Evolutionary conservation across 2,329 filamentous ascomycete genomes (phyloP).

Genomic region (Talaromyces amestolkiae): DNA sequence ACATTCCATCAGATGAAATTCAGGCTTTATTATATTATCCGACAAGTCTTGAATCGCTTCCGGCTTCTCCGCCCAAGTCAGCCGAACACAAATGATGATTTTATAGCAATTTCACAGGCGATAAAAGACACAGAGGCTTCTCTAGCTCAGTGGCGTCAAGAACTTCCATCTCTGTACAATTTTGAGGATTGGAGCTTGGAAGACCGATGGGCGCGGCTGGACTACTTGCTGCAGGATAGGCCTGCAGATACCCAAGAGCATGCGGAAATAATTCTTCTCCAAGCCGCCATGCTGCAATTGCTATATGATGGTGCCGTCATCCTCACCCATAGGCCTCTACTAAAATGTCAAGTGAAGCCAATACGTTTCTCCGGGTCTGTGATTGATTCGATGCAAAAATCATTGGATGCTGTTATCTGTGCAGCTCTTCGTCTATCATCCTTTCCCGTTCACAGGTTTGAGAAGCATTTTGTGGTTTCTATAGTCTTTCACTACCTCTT

Average conservation of each 20-base stretch:
- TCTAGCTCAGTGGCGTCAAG: not conserved
- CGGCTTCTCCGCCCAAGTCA: conserved; percentile 24
- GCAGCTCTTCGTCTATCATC: conserved; percentile 32
- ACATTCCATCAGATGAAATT: conserved; percentile 31
- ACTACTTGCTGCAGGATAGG: not conserved
- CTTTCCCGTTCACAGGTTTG: conserved; percentile 27
- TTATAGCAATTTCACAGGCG: conserved; percentile 16
- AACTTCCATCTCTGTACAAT: not conserved
- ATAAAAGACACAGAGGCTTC: not conserved
- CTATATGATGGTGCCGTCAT: not conserved
- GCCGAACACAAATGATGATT: conserved; percentile 14
- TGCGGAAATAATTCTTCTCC: not conserved
- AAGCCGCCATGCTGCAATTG: not conserved
- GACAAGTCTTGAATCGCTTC: conserved; percentile 28
- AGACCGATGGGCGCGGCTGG: not conserved
- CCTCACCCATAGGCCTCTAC: not conserved
- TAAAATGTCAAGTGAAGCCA: not conserved
- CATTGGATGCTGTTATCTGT: conserved; percentile 23
- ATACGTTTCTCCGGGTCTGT: not conserved
- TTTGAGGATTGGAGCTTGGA: not conserved
- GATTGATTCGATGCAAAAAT: conserved; percentile 14
- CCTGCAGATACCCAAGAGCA: not conserved
- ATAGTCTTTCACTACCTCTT: conserved; percentile 25
- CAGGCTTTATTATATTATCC: conserved; percentile 30
- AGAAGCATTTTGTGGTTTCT: conserved; percentile 27